Evolutionary conservation across 345 rosid species (phyloP), one percentile per base, ranked within the genome.

Genomic region (Heritiera littoralis): DNA sequence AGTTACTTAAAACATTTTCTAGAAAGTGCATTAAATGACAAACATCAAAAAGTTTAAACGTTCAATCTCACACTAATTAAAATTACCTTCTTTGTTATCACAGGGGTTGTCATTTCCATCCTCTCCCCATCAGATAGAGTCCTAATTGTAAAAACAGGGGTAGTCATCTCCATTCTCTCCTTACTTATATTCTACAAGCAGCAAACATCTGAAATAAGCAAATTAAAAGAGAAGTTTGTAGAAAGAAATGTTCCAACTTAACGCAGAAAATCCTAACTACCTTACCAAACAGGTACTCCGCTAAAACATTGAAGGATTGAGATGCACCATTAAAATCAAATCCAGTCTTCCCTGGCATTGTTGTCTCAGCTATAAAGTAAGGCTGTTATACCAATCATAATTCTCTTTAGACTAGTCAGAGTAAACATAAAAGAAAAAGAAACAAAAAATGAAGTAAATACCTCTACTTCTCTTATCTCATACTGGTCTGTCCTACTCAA

Each of bases 211-310:
- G 18, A n/a, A 35, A 77, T 51, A 79, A 83, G 64, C 60, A 85
- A 71, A 77, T 38, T 0, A 72, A 60, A 0, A 40, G 59, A 11
- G 45, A 40, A 9, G 45, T 30, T 6, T 20, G 12, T 6, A 58
- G 17, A 77, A 77, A 67, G 65, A 48, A 48, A 60, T 20, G 15
- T 23, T 18, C 23, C 8, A 59, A 54, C n/a, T 38, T 20, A 59
- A 43, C 18, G 49, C n/a, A 80, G 40, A 14, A 46, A 13, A 17
- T 61, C 69, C n/a, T 20, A 72, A 81, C 81, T 92, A 95, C 98
- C 98, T 95, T 92, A 90, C 98, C 98, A 68, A 95, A 92, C 83
- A 95, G 93, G 91, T 92, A 95, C 79, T 88, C 99, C 17, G 99
- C 98, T 81, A 95, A 85, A 56, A 90, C 89, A 86, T 90, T 95